Base-by-base conservation (phyloP, 2,329 filamentous ascomycete genomes). In the Nannizziopsis barbatae region DNA sequence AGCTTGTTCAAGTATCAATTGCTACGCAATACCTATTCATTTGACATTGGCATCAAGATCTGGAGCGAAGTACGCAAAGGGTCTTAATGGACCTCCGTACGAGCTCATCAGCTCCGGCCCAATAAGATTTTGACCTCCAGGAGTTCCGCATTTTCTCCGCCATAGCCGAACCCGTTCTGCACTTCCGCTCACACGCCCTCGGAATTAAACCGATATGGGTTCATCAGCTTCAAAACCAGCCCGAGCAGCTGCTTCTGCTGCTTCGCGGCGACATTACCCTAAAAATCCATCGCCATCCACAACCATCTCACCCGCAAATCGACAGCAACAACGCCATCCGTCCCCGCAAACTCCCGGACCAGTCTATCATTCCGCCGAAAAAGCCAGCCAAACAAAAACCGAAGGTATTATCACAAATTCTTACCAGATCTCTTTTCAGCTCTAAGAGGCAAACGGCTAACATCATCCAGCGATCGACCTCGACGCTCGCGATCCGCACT, bases 401-500 rank as follows among this genome's bases (percentile, higher is more conserved):
- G 56, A 59, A 51, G 65, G 66, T 68, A 61, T 40, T 57, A 50
- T 11, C 35, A 20, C 4, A 35, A 11, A 2, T 5, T 7, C 10
- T 11, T 15, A 36, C 14, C 4, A 37, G 15, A 41, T n/a, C 4
- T 10, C 14, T 35, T 9, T 12, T 32, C 4, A 18, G 17, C 14
- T 31, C 9, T 9, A 46, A 46, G 47, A 32, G 41, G 46, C 42
- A 36, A 30, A 41, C 37, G 17, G 32, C 27, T 48, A 41, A 43
- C 15, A 42, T 15, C 31, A 36, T n/a, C 40, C 47, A 75, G 75
- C 73, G 43, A 74, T 81, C 53, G 75, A 80, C 56, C 70, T 77
- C 57, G 79, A 82, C 58, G 77, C 71, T 49, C 73, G 72, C 50
- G 78, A 81, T 59, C 77, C 77, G 1, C 70, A 75, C 59, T 90